Evolutionary conservation across 441 rosid species (phyloP).

Genomic region (Bruguiera hainesii): DNA sequence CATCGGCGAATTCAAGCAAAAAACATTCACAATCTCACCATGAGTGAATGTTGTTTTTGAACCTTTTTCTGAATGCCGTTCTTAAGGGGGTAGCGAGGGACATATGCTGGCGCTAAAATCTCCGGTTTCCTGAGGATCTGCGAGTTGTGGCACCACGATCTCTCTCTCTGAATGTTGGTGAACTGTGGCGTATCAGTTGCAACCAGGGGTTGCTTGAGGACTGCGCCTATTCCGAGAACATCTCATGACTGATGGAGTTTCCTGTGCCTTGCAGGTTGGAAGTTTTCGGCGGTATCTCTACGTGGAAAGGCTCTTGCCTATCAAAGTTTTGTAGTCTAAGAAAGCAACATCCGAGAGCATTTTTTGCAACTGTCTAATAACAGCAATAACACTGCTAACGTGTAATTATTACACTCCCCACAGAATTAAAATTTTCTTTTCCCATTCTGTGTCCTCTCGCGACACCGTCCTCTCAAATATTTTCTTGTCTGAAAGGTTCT

Average conservation of each 20-base stretch:
- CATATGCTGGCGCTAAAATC: slow-evolving; percentile 5
- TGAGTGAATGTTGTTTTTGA: no score
- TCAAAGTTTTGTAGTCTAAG: slow-evolving; percentile 41
- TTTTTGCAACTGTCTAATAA: slow-evolving; percentile 22
- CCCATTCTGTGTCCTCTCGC: neutral
- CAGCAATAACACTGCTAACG: slow-evolving; percentile 25
- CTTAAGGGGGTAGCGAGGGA: slow-evolving; percentile 21
- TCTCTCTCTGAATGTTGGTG: slow-evolving; percentile 12
- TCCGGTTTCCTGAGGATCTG: neutral
- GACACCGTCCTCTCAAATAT: neutral
- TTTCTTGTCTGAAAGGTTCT: neutral
- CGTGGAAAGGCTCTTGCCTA: slow-evolving; percentile 19
- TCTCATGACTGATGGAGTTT: neutral
- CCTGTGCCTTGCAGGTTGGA: slow-evolving; percentile 31
- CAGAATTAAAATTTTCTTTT: slow-evolving; percentile 13
- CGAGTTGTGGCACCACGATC: neutral
- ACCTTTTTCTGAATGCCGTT: slow-evolving; percentile 10
- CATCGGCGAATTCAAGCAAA: no score
- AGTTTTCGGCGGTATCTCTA: slow-evolving; percentile 11
- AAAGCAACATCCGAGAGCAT: slow-evolving; percentile 20
- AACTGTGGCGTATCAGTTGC: slow-evolving; percentile 4
- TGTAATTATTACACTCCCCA: slow-evolving; percentile 39
- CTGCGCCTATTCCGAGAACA: neutral
- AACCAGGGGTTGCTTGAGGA: slow-evolving; percentile 2
- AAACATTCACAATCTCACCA: no score